Evolutionary conservation across 768 basidiomycete genomes (phyloP).

Genomic region (Leccinum uliginosum): DNA sequence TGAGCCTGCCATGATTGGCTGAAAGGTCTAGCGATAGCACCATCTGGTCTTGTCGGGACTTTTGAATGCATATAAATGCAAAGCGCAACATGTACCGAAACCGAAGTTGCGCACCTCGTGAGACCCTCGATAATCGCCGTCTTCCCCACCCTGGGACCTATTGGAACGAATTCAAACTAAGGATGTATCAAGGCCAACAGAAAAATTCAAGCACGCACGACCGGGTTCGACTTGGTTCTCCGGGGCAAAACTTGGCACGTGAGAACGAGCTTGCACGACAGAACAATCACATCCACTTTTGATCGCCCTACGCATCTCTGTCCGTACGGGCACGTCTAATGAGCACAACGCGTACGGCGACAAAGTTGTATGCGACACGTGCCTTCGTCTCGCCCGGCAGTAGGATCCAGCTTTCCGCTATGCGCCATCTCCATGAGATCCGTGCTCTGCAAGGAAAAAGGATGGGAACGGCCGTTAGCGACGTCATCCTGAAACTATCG

Average conservation of each 20-base stretch:
- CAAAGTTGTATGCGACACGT: not conserved
- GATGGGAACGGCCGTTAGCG: not conserved
- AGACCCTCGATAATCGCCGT: slow-evolving; percentile 90
- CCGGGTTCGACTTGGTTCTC: slow-evolving; percentile 89
- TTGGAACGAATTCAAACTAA: not conserved
- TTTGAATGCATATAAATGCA: not conserved
- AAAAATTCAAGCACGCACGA: slow-evolving; percentile 42
- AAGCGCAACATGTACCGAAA: not conserved
- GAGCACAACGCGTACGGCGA: not conserved
- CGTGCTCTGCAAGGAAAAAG: slow-evolving; percentile 49
- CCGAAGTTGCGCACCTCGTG: slow-evolving; percentile 52
- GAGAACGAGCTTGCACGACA: not conserved
- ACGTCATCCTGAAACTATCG: slow-evolving; percentile 5
- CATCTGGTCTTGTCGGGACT: slow-evolving; percentile 86
- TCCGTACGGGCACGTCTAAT: not conserved
- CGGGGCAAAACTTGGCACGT: slow-evolving; percentile 64
- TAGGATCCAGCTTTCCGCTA: slow-evolving; percentile 84
- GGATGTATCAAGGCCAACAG: not conserved
- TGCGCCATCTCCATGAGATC: slow-evolving; percentile 83
- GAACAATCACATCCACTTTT: slow-evolving; percentile 56
- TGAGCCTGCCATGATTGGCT: slow-evolving; percentile 81
- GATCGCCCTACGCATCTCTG: slow-evolving; percentile 85
- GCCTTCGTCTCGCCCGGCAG: slow-evolving; percentile 87
- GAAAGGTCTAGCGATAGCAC: slow-evolving; percentile 84
- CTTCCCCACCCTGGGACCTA: slow-evolving; percentile 87